These are phyloP conservation scores for Komagataella ulmi DNA, from an alignment of 805 yeast genomes.

Conservation along the genomic window DNA sequence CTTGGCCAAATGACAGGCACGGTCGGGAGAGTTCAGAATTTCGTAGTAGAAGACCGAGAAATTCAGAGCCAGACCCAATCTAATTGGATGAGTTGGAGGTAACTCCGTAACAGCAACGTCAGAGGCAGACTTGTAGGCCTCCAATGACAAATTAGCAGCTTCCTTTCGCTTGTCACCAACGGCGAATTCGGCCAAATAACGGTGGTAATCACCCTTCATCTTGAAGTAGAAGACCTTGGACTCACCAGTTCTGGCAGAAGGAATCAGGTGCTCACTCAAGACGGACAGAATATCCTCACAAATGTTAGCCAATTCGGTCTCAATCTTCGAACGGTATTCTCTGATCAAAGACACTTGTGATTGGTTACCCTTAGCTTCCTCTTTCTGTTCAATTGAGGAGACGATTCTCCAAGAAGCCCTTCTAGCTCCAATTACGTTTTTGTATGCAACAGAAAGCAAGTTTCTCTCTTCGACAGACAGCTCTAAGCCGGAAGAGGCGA, in stretches of 20 bases:
- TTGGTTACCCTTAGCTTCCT: conserved; percentile 91
- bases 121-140: conserved; percentile 90
- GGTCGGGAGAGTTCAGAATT: conserved; percentile 95
- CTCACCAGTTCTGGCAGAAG: conserved; percentile 93
- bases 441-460: conserved; percentile 92
- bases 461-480: conserved; percentile 96
- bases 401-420: conserved; percentile 99
- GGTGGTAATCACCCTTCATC: conserved; percentile 99
- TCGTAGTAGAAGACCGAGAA: conserved; percentile 97
- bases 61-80: conserved; percentile 94
- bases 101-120: conserved; percentile 94
- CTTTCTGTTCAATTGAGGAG: conserved; percentile 95
- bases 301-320: conserved; percentile 80
- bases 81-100: conserved; percentile 97
- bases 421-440: conserved; percentile 97
- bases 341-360: conserved; percentile 81
- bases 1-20: conserved; percentile 97
- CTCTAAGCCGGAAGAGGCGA: conserved; percentile 92
- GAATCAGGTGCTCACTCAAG: conserved; percentile 79
- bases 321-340: conserved; percentile 91
- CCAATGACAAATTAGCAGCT: conserved; percentile 85
- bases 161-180: conserved; percentile 82
- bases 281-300: conserved; percentile 90
- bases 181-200: conserved; percentile 96
- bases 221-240: conserved; percentile 96